These are phyloP conservation scores for Chlamydomonas applanata DNA, from an alignment of 139 green algal genomes.

Conservation along the genomic window DNA sequence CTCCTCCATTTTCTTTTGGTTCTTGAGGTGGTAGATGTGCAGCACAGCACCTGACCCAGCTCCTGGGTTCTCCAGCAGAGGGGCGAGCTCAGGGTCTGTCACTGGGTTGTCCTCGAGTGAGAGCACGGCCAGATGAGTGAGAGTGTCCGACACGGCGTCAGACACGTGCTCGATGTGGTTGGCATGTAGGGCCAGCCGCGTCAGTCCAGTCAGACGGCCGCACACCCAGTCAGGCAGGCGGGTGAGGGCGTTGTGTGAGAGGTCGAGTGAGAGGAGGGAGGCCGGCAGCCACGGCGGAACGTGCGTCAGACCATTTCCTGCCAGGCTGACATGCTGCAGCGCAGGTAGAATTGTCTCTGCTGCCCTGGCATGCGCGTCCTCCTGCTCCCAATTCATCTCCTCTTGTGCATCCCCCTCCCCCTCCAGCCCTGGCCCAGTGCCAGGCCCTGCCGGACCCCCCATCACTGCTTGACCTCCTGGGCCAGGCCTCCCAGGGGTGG, in stretches of 20 bases:
- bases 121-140: background rate
- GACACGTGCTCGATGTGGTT: background rate
- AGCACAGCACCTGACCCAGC: no score
- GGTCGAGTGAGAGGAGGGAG: conserved; percentile 17
- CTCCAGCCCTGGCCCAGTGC: no score
- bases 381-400: background rate
- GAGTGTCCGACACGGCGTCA: background rate
- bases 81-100: background rate
- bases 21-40: no score
- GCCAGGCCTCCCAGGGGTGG: no score
- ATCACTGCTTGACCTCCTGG: no score
- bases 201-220: conserved; percentile 6
- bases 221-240: conserved; percentile 19
- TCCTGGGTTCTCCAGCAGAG: no score
- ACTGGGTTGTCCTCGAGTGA: background rate
- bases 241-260: conserved; percentile 17
- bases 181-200: background rate
- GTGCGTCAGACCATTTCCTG: background rate
- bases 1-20: no score
- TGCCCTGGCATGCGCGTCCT: background rate
- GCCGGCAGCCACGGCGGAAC: conserved; percentile 19
- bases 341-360: background rate
- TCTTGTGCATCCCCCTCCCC: background rate
- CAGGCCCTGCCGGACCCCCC: no score
- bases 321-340: conserved; percentile 10